Percentiles rank a stretch among this genome's conserved stretches.
Conservation (phyloP, 1,284 basidiomycete genomes). For the Tylopilus sp. region DNA sequence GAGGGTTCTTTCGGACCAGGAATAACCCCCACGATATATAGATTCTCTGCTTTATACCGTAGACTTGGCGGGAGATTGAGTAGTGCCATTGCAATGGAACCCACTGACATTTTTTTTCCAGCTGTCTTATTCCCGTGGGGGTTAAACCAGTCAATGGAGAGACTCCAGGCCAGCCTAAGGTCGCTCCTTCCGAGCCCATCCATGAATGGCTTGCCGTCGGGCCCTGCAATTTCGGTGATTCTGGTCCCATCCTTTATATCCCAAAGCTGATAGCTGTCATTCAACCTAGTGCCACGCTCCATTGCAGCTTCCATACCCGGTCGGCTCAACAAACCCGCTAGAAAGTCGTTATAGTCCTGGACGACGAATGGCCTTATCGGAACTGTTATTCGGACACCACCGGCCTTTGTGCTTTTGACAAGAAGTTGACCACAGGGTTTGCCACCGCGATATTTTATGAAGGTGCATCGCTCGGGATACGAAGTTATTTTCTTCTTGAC, state of each 20-base stretch:
- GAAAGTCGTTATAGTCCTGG: neutral
- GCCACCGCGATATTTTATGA: neutral
- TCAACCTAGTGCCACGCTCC: neutral
- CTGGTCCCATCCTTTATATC: neutral
- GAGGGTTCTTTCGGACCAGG: neutral
- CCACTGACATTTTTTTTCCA: neutral
- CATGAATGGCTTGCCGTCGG: neutral
- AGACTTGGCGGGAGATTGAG: neutral
- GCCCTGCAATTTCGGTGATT: neutral
- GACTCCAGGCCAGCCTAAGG: neutral
- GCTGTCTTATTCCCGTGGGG: neutral
- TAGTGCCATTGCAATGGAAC: neutral
- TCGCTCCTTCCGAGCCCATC: neutral
- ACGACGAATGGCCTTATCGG: neutral
- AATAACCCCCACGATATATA: neutral
- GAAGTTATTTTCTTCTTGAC: too few species aligned
- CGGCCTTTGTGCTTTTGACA: too few species aligned
- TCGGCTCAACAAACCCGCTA: neutral
- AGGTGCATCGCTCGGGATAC: neutral
- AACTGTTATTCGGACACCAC: too few species aligned
- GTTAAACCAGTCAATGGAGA: neutral
- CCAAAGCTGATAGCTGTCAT: neutral
- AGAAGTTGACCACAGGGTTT: neutral
- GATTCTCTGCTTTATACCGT: neutral
- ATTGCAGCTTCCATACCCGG: neutral